Base-by-base conservation (phyloP, 805 yeast genomes). In the Saturnispora bothae region DNA sequence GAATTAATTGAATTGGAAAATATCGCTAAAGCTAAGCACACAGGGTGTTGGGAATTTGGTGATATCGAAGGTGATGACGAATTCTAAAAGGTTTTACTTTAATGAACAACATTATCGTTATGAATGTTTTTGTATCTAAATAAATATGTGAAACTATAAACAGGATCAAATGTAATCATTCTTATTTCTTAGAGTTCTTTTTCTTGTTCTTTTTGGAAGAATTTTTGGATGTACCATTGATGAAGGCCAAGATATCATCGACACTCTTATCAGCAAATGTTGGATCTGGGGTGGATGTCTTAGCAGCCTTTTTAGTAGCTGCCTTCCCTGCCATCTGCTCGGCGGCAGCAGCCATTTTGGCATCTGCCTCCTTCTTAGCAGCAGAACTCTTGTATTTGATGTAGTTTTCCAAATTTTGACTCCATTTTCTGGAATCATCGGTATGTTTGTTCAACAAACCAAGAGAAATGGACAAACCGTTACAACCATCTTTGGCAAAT, bases 1-100 rank as follows among this genome's bases (percentile, higher is more conserved):
- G 60, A 54, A 6, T 54, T 76, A 38, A 40, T 61, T 34, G 56
- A 51, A 23, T 61, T 65, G 3, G 79, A 80, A 55, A 42, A 48
- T 15, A 48, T 46, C 5, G 85, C 85, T 21, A 71, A 66, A 52
- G 38, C 56, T 14, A 56, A 49, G 23, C 76, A 73, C 43, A 50
- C 59, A 16, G 86, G 86, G 4, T 77, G 83, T 52, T 80, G 88
- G 88, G 75, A 76, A 57, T 76, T 71, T 48, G 88, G 88, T 36
- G 85, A 80, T 52, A 70, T 81, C 27, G 69, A 78, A 28, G 74
- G 65, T 39, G 79, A 73, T 40, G 80, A 74, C 7, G 51, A 53
- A 3, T 45, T 42, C 17, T 45, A 38, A 35, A 9, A 20, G 27
- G n/a, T 28, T 21, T 28, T 23, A 23, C 20, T 34, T 31, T 33